Evolutionary conservation across 1,284 basidiomycete species (phyloP).

Genomic region (Cryptococcus maquisensis): DNA sequence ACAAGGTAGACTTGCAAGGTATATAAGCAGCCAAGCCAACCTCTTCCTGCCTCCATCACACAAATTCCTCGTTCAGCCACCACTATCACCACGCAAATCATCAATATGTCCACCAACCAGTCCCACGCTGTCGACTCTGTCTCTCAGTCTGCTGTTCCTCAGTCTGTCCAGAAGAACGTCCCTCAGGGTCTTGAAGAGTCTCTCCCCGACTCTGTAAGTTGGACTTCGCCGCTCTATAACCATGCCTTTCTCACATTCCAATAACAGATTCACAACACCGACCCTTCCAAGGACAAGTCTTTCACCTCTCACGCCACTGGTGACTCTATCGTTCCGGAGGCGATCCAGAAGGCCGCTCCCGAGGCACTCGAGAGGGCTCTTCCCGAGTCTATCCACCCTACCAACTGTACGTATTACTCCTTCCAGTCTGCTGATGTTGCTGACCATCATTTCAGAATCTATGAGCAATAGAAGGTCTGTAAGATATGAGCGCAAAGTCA

Average conservation of each 20-base stretch:
- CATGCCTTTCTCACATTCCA: not conserved
- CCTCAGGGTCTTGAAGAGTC: slow-evolving; percentile 18
- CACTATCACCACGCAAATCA: too few species aligned
- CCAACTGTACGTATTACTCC: slow-evolving; percentile 10
- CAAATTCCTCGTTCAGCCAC: too few species aligned
- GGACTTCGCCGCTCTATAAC: not conserved
- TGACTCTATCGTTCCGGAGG: slow-evolving; percentile 26
- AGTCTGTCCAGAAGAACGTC: slow-evolving; percentile 17
- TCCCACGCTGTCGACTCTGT: slow-evolving; percentile 23
- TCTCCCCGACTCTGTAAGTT: slow-evolving; percentile 24
- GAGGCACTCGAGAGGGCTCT: slow-evolving; percentile 25
- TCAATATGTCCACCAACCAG: not conserved
- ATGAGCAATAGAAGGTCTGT: not conserved
- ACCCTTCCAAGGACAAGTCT: slow-evolving; percentile 13
- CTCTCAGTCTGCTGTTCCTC: slow-evolving; percentile 22
- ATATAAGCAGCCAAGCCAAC: too few species aligned
- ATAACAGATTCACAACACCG: slow-evolving; percentile 23
- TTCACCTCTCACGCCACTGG: slow-evolving; percentile 26
- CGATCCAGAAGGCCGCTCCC: slow-evolving; percentile 29
- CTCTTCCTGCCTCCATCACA: too few species aligned
- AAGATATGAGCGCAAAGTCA: not conserved
- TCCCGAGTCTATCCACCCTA: slow-evolving; percentile 25
- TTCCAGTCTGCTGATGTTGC: too few species aligned
- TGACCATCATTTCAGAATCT: not conserved
- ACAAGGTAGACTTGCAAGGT: too few species aligned